Evolutionary conservation across 2,329 filamentous ascomycete genomes (phyloP).

Genomic region (Fusarium mangiferae): DNA sequence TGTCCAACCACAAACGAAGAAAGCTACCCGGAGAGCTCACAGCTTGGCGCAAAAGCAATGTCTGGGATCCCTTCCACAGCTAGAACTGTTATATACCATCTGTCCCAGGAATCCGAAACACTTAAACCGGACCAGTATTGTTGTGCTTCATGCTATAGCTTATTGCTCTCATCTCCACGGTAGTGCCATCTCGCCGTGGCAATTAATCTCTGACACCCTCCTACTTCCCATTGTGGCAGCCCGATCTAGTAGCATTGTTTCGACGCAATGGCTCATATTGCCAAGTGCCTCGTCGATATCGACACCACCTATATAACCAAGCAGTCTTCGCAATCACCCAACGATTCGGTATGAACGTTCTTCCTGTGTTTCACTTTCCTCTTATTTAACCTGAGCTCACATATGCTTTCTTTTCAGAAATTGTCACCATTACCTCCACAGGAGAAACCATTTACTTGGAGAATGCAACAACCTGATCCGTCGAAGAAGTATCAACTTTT

Average conservation of each 20-base stretch:
- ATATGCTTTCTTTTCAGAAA: conserved; percentile 33
- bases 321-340: conserved; percentile 56
- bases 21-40: conserved; percentile 30
- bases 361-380: conserved; percentile 11
- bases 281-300: conserved; percentile 64
- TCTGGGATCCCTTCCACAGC: conserved; percentile 41
- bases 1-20: conserved; percentile 37
- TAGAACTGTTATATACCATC: conserved; percentile 43
- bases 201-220: conserved; percentile 42
- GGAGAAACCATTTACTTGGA: conserved; percentile 66
- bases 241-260: conserved; percentile 35
- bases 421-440: conserved; percentile 46
- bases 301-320: conserved; percentile 64
- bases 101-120: conserved; percentile 44
- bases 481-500: conserved; percentile 70
- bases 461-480: conserved; percentile 65
- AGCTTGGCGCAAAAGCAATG: conserved; percentile 38
- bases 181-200: conserved; percentile 35
- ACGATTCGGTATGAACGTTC: conserved; percentile 55
- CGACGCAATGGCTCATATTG: conserved; percentile 69
- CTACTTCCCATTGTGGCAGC: conserved; percentile 36
- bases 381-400: conserved; percentile 23
- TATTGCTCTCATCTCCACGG: conserved; percentile 30
- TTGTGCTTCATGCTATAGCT: conserved; percentile 38
- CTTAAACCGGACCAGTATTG: conserved; percentile 35